These are phyloP conservation scores for Tetraselmis striata DNA, from an alignment of 139 green algal species.

Conservation along the genomic window DNA sequence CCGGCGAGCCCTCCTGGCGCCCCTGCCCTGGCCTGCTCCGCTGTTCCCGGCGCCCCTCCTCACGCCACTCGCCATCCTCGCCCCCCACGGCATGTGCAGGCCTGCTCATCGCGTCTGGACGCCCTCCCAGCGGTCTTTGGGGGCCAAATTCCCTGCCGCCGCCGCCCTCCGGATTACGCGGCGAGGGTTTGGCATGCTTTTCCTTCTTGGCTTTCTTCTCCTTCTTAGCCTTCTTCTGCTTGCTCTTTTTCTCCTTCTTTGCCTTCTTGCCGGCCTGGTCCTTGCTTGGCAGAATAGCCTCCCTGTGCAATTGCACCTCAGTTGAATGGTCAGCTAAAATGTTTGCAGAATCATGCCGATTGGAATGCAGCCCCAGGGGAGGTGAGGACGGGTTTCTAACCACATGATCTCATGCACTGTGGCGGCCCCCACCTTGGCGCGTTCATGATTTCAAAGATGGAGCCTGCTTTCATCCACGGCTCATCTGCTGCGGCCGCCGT, in stretches of 20 bases:
- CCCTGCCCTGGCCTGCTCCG: not conserved
- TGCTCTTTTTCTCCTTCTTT: not conserved
- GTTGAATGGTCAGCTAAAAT: too few species aligned
- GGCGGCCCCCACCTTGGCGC: not conserved
- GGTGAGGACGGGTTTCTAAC: not conserved
- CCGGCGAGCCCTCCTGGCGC: too few species aligned
- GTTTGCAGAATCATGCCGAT: too few species aligned
- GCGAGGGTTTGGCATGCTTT: constrained; percentile 25
- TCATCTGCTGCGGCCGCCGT: constrained; percentile 12
- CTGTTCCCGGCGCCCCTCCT: not conserved
- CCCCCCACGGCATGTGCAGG: not conserved
- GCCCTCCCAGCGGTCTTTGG: too few species aligned
- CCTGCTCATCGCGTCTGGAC: too few species aligned
- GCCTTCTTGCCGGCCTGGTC: not conserved
- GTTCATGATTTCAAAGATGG: constrained; percentile 30
- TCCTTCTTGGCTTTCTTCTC: constrained; percentile 38
- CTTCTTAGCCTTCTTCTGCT: constrained; percentile 27
- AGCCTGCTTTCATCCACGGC: constrained; percentile 28
- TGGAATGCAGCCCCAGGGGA: too few species aligned
- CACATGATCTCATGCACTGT: not conserved
- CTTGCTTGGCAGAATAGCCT: too few species aligned
- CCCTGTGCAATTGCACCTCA: too few species aligned
- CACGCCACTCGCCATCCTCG: not conserved
- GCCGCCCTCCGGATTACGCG: too few species aligned
- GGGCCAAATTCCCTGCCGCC: too few species aligned